Conservation (phyloP, 495 filamentous ascomycete genomes). For the Neurospora terricola region DNA sequence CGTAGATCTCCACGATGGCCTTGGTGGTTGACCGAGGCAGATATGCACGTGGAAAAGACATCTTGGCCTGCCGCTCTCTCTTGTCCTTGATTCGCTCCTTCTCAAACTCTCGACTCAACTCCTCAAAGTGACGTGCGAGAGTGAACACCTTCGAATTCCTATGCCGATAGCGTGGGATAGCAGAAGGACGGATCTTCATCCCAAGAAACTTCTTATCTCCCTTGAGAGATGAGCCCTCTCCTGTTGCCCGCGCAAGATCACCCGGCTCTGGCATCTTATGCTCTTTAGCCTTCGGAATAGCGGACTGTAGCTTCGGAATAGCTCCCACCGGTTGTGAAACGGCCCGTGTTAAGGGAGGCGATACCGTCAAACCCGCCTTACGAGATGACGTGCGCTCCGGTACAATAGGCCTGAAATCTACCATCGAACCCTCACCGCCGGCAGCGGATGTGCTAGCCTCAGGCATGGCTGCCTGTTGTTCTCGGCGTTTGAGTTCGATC, state of each 20-base stretch:
- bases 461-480: slow-evolving; percentile 25
- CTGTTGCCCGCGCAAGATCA: slow-evolving; percentile 18
- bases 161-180: slow-evolving; percentile 80
- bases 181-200: slow-evolving; percentile 55
- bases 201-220: slow-evolving; percentile 65
- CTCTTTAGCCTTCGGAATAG: slow-evolving; percentile 25
- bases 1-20: slow-evolving; percentile 91
- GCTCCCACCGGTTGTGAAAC: slow-evolving; percentile 54
- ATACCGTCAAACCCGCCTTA: slow-evolving; percentile 35
- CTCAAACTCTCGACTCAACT: slow-evolving; percentile 91
- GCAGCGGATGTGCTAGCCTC: slow-evolving; percentile 12
- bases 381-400: slow-evolving; percentile 34
- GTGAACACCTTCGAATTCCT: slow-evolving; percentile 71
- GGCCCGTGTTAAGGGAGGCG: slow-evolving; percentile 58
- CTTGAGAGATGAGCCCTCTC: slow-evolving; percentile 28
- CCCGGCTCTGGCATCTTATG: slow-evolving; percentile 23
- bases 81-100: slow-evolving; percentile 84
- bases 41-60: slow-evolving; percentile 69
- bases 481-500: slow-evolving; percentile 38
- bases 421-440: slow-evolving; percentile 5
- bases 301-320: slow-evolving; percentile 23
- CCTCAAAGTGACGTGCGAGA: slow-evolving; percentile 91
- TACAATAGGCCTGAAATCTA: slow-evolving; percentile 5
- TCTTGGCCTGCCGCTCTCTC: slow-evolving; percentile 70
- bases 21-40: slow-evolving; percentile 81